These are phyloP conservation scores for Kwoniella bestiolae DNA, from an alignment of 768 basidiomycete genomes.

Conservation along the genomic window DNA sequence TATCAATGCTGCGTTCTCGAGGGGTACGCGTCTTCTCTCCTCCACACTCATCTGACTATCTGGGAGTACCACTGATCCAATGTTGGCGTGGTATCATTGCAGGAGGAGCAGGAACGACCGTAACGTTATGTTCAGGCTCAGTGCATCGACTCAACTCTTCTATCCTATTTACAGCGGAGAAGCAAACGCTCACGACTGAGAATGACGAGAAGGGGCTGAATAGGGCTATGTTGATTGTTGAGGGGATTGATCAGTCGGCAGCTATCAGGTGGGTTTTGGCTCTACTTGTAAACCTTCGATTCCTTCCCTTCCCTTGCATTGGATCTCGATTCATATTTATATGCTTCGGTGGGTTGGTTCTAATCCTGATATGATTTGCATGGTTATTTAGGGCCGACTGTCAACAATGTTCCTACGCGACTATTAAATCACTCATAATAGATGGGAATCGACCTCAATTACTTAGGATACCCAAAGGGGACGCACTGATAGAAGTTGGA, in stretches of 20 bases:
- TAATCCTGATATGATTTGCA: no score
- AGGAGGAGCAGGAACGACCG: constrained; percentile 52
- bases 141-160: constrained; percentile 51
- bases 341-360: no score
- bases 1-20: constrained; percentile 40
- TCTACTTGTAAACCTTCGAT: no score
- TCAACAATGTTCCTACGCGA: constrained; percentile 41
- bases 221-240: constrained; percentile 55
- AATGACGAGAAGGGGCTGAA: constrained; percentile 50
- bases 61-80: not conserved
- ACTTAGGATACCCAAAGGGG: constrained; percentile 52
- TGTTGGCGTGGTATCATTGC: not conserved
- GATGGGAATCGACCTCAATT: constrained; percentile 57
- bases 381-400: constrained; percentile 53
- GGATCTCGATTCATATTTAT: no score
- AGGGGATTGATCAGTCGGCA: constrained; percentile 52
- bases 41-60: not conserved
- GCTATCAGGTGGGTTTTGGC: constrained; percentile 52
- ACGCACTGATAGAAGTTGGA: constrained; percentile 55
- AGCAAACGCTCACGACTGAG: constrained; percentile 55
- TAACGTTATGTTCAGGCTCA: constrained; percentile 55
- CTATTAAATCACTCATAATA: constrained; percentile 51
- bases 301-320: no score
- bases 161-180: constrained; percentile 51
- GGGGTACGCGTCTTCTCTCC: constrained; percentile 21